These are phyloP conservation scores for Coelastrella sp. DNA, from an alignment of 139 green algal species.

Conservation along the genomic window DNA sequence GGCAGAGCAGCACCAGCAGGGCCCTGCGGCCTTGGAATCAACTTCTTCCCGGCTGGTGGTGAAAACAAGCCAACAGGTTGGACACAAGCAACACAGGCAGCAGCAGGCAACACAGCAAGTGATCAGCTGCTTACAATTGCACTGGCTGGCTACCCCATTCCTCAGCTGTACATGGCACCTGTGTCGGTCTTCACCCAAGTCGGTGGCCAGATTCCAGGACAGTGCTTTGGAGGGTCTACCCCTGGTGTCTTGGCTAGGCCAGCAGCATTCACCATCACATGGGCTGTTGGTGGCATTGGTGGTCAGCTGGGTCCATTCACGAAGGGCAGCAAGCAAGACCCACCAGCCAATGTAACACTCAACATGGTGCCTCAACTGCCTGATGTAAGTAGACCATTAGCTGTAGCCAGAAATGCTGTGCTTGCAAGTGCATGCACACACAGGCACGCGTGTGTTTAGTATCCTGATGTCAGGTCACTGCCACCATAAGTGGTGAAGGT, in stretches of 20 bases:
- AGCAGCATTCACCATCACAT: slow-evolving; percentile 42
- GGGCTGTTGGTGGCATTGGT: slow-evolving; percentile 12
- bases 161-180: slow-evolving; percentile 46
- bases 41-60: slow-evolving; percentile 16
- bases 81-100: slow-evolving; percentile 43
- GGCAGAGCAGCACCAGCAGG: background rate
- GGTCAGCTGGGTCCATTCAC: slow-evolving; percentile 39
- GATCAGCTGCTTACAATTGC: slow-evolving; percentile 49
- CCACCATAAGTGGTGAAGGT: too few species aligned
- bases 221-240: slow-evolving; percentile 10
- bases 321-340: slow-evolving; percentile 49
- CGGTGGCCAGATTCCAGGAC: slow-evolving; percentile 15
- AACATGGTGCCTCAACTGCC: slow-evolving; percentile 41
- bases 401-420: background rate
- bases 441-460: background rate
- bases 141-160: slow-evolving; percentile 49
- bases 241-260: slow-evolving; percentile 25
- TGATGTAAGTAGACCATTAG: slow-evolving; percentile 34
- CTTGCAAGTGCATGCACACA: background rate
- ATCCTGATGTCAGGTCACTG: background rate
- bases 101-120: slow-evolving; percentile 37
- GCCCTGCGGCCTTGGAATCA: slow-evolving; percentile 40
- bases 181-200: slow-evolving; percentile 40
- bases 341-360: slow-evolving; percentile 45
- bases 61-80: slow-evolving; percentile 50